Evolutionary conservation across 139 green algal genomes (phyloP).

Genomic region (Chlorella sp.): DNA sequence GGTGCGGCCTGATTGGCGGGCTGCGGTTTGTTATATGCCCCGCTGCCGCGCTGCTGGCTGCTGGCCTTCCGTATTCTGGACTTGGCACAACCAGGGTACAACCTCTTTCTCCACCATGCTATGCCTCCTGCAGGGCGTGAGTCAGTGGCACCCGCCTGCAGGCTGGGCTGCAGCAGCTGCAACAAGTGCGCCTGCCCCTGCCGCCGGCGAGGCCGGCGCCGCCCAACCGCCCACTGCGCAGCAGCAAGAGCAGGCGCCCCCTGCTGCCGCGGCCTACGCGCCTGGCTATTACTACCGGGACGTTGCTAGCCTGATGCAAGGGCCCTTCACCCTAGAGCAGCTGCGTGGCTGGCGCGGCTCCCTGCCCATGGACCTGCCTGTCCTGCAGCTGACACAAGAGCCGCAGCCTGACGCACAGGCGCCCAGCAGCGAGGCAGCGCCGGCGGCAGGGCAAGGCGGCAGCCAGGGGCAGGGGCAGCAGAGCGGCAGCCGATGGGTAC

Average conservation of each 20-base stretch:
- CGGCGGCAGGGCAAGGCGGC: not conserved
- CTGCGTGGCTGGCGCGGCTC: conserved; percentile 55
- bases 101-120: not conserved
- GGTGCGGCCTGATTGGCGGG: not conserved
- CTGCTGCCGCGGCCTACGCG: not conserved
- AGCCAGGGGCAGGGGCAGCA: not conserved
- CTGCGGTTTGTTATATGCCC: too few species aligned
- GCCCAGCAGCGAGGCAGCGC: not conserved
- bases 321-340: conserved; percentile 55
- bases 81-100: not conserved
- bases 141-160: conserved; percentile 15
- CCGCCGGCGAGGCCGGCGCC: not conserved
- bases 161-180: not conserved
- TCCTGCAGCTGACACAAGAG: conserved; percentile 42
- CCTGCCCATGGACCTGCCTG: conserved; percentile 67
- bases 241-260: not conserved
- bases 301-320: conserved; percentile 45
- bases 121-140: not conserved
- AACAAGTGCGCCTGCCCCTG: not conserved
- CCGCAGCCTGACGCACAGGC: not conserved
- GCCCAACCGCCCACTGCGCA: not conserved
- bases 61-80: too few species aligned
- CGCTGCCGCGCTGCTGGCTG: too few species aligned
- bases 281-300: conserved; percentile 49
- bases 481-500: not conserved